Conservation (phyloP, 176 grass and related monocot species). For the Carex cristatella region DNA sequence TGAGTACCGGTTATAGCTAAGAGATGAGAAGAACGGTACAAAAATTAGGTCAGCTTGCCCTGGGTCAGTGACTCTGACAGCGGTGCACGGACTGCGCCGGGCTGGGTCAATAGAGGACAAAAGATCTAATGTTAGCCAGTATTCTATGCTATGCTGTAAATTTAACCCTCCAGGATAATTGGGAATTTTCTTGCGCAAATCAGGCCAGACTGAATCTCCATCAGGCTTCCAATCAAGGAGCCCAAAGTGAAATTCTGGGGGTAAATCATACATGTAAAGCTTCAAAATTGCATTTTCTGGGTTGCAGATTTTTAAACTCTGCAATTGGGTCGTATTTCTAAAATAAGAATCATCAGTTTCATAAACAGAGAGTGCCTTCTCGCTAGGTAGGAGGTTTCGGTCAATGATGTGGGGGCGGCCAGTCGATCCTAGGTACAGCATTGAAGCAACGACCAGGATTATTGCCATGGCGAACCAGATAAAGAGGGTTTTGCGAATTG, state of each 20-base stretch:
- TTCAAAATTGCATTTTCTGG: slow-evolving; percentile 34
- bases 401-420: slow-evolving; percentile 12
- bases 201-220: slow-evolving; percentile 52
- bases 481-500: slow-evolving; percentile 27
- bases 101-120: slow-evolving; percentile 53
- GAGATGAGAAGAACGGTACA: slow-evolving; percentile 84
- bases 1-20: slow-evolving; percentile 88
- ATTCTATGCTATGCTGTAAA: slow-evolving; percentile 91
- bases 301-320: slow-evolving; percentile 31
- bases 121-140: slow-evolving; percentile 88
- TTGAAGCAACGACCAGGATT: slow-evolving; percentile 24
- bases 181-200: slow-evolving; percentile 27
- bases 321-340: background rate
- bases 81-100: slow-evolving; percentile 31
- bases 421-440: slow-evolving; percentile 24
- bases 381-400: slow-evolving; percentile 23
- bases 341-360: slow-evolving; percentile 8
- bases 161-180: slow-evolving; percentile 82
- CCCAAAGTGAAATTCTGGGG: slow-evolving; percentile 84
- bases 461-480: slow-evolving; percentile 28
- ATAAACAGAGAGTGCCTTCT: slow-evolving; percentile 28
- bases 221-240: slow-evolving; percentile 55
- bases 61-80: slow-evolving; percentile 50
- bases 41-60: slow-evolving; percentile 66
- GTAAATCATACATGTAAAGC: slow-evolving; percentile 89